A percentile compares a stretch with the other conserved stretches of the same genome.
These are phyloP conservation scores for Aspergillus eucalypticola DNA, from an alignment of 2,329 filamentous ascomycete species.

Conservation along the genomic window DNA sequence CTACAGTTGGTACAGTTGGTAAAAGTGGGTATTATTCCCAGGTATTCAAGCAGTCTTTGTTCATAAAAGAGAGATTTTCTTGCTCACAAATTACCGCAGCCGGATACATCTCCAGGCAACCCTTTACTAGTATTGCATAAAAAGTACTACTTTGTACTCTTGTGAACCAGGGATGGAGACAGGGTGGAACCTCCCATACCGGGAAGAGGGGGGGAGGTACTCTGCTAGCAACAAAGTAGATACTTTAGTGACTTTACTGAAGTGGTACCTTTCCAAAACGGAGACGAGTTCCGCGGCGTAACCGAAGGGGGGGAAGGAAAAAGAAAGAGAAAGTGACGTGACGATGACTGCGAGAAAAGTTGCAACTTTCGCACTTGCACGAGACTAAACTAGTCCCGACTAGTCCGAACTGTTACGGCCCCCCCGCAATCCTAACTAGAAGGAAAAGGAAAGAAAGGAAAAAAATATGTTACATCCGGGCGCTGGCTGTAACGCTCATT, in stretches of 20 bases:
- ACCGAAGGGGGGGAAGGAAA: background rate
- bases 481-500: background rate
- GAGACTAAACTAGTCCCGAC: background rate
- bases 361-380: background rate
- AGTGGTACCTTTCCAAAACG: background rate
- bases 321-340: background rate
- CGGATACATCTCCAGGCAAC: background rate
- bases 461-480: background rate
- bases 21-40: background rate
- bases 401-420: background rate
- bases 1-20: too few species aligned
- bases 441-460: background rate
- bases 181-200: too few species aligned
- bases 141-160: background rate
- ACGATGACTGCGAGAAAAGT: background rate
- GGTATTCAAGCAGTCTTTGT: background rate
- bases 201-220: too few species aligned
- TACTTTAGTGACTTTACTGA: too few species aligned
- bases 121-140: background rate
- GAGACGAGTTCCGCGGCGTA: constrained; percentile 9
- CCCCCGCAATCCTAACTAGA: background rate
- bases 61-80: too few species aligned
- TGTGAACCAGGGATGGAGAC: too few species aligned
- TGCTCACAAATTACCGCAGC: background rate
- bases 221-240: too few species aligned